phyloP scores from a whole-genome alignment of 1,284 basidiomycete genomes.

The Cutaneotrichosporon daszewskae region DNA sequence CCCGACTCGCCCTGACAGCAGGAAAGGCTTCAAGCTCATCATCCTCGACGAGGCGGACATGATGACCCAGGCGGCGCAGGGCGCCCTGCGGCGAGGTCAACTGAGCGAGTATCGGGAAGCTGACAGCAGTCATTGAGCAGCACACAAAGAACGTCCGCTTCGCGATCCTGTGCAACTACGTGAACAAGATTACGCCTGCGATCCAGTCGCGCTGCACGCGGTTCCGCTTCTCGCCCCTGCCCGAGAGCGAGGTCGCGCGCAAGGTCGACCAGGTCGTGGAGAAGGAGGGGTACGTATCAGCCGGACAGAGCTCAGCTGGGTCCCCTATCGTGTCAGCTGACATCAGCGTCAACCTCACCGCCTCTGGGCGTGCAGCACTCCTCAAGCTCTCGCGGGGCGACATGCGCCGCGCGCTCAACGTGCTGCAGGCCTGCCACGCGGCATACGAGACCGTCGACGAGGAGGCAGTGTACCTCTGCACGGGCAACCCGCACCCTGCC shows the following conservation, averaged over 20 bases:
- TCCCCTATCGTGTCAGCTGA: not conserved
- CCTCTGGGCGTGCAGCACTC: slow-evolving; percentile 81
- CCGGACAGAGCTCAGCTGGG: slow-evolving; percentile 39
- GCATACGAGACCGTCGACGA: slow-evolving; percentile 87
- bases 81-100: slow-evolving; percentile 74
- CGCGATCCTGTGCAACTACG: slow-evolving; percentile 99
- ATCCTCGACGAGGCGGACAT: slow-evolving; percentile 98
- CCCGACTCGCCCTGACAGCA: slow-evolving; percentile 24
- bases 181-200: slow-evolving; percentile 98
- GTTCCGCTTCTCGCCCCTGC: slow-evolving; percentile 94
- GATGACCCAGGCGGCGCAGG: slow-evolving; percentile 98
- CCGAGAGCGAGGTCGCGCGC: slow-evolving; percentile 77
- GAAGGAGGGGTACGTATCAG: slow-evolving; percentile 79
- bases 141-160: slow-evolving; percentile 98
- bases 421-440: slow-evolving; percentile 95
- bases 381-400: slow-evolving; percentile 91
- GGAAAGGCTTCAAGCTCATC: slow-evolving; percentile 94
- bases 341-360: slow-evolving; percentile 72
- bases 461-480: slow-evolving; percentile 91
- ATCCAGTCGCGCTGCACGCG: slow-evolving; percentile 98
- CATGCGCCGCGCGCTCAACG: slow-evolving; percentile 94
- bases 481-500: slow-evolving; percentile 88
- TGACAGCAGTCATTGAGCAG: slow-evolving; percentile 77
- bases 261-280: slow-evolving; percentile 74
- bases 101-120: not conserved